Base-by-base conservation (phyloP, 2,329 filamentous ascomycete genomes). In the Microdochium trichocladiopsis region DNA sequence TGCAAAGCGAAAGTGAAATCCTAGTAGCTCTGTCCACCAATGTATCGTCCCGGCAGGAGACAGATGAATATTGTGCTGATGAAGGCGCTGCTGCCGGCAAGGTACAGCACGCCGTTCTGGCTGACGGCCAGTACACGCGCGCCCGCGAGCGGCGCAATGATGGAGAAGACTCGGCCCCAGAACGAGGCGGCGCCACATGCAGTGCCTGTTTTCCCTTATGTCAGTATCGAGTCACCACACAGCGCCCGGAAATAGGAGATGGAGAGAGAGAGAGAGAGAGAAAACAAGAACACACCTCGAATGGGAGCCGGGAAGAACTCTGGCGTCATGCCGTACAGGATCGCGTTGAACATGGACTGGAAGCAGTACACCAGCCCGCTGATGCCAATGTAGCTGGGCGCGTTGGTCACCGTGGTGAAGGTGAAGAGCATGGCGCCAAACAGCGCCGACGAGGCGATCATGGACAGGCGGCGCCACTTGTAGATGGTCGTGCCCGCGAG, bases 111-210 rank as follows among this genome's bases (percentile, higher is more conserved):
- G 4, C 67, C 69, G 53, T 82, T 79, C 21, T 45, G 41, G 5
- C 76, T 61, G 37, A 72, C 66, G 0, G 72, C 66, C 6, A 63
- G 57, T 1, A 61, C 64, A 48, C 65, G 53, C 0, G 54, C 52
- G 1, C 56, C 62, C 0, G 48, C 52, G 36, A 83, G 59, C 0
- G 80, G 80, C 36, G 76, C 78, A 16, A 83, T 72, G 47, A 84
- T 83, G 10, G 77, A 76, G 56, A 80, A 80, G 23, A 83, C 51
- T 2, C 80, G 64, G 1, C 80, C 80, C 77, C 78, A 82, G 59
- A 82, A 83, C 54, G 76, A 78, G 2, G 79, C 78, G 12, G 82
- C 55, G 0, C 81, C 80, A 57, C 75, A 78, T 0, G 80, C 68
- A 1, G 75, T 80, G 3, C 76, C 77, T 41, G 36, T 41, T 11